These are phyloP conservation scores for Pichia inconspicua DNA, from an alignment of 1,139 yeast species.

Conservation along the genomic window DNA sequence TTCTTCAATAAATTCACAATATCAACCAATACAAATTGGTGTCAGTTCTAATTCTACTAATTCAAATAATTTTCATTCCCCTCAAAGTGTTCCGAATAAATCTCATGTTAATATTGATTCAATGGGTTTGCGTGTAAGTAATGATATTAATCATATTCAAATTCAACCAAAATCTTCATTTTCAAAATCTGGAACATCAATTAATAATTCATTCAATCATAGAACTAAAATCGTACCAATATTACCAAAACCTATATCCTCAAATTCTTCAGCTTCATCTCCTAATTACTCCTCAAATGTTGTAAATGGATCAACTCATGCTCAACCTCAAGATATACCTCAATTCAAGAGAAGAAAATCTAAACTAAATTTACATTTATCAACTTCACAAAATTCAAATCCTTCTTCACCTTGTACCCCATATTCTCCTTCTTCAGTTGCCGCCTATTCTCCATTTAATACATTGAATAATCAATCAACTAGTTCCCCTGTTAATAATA, in stretches of 20 bases:
- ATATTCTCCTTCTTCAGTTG: constrained; percentile 10
- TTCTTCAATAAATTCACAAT: background rate
- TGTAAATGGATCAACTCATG: constrained; percentile 15
- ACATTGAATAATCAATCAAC: background rate
- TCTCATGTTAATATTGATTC: constrained; percentile 1
- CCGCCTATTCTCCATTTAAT: constrained; percentile 12
- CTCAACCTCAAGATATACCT: constrained; percentile 27
- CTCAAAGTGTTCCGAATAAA: constrained; percentile 19
- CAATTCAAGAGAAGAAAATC: constrained; percentile 26
- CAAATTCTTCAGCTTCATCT: constrained; percentile 19
- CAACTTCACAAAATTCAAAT: constrained; percentile 10
- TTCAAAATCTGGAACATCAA: background rate
- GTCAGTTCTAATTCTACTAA: background rate
- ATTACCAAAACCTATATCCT: constrained; percentile 25
- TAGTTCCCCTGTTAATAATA: constrained; percentile 12
- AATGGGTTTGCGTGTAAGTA: background rate
- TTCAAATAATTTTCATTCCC: constrained; percentile 5
- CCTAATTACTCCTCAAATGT: constrained; percentile 15
- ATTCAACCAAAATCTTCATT: background rate
- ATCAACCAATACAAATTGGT: constrained; percentile 1
- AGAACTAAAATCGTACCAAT: constrained; percentile 28
- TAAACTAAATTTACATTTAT: constrained; percentile 16
- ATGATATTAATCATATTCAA: background rate
- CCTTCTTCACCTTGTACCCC: constrained; percentile 14
- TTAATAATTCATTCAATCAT: background rate